phyloP scores from a whole-genome alignment of 2,329 filamentous ascomycete genomes.

The Chlorencoelia australis region DNA sequence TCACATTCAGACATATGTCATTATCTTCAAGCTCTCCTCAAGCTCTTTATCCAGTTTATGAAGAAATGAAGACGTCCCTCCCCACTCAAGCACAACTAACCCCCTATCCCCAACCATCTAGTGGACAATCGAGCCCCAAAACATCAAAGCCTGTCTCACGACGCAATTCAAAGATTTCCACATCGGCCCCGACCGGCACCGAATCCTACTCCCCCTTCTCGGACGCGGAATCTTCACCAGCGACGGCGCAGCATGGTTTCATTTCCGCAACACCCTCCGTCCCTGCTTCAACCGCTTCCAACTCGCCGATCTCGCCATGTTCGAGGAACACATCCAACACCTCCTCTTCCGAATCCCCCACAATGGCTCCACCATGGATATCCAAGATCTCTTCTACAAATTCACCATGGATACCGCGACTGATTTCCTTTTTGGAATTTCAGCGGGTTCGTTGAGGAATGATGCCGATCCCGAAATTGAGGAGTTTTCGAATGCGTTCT shows the following conservation, averaged over 20 bases:
- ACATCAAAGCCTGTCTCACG: slow-evolving; percentile 44
- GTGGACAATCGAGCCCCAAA: slow-evolving; percentile 42
- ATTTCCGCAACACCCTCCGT: slow-evolving; percentile 32
- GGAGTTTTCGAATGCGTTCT: no score
- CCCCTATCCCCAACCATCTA: no score
- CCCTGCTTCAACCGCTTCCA: slow-evolving; percentile 41
- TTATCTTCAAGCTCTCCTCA: no score
- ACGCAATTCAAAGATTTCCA: slow-evolving; percentile 43
- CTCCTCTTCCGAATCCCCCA: slow-evolving; percentile 1
- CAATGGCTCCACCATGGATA: slow-evolving; percentile 34
- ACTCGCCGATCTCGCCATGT: slow-evolving; percentile 54
- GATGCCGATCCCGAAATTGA: no score
- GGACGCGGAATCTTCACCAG: slow-evolving; percentile 7
- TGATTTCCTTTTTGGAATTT: slow-evolving; percentile 42
- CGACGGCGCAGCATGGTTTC: slow-evolving; percentile 5
- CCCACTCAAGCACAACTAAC: no score
- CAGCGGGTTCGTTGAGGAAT: no score
- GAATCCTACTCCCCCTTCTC: slow-evolving; percentile 15
- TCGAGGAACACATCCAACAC: slow-evolving; percentile 45
- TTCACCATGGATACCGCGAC: slow-evolving; percentile 24
- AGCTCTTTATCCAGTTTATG: no score
- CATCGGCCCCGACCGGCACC: no score
- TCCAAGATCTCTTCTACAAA: slow-evolving; percentile 49
- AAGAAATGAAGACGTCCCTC: no score
- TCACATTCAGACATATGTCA: no score